Evolutionary conservation across 352 stramenopile species (phyloP).

Genomic region (Phytophthora europaea): DNA sequence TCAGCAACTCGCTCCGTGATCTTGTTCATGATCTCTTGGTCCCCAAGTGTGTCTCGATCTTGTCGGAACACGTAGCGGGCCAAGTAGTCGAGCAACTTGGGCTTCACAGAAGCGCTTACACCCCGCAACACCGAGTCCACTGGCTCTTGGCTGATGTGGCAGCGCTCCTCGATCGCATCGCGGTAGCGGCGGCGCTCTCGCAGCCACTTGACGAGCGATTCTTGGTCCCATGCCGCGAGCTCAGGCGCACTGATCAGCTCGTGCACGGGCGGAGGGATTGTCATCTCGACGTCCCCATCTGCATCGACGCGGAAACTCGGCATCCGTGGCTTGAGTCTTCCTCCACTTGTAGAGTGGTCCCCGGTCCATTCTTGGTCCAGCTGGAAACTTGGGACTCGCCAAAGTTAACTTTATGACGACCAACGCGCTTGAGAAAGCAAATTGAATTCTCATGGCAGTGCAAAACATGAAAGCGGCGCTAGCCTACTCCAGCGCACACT

Average conservation of each 20-base stretch:
- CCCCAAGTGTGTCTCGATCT: not conserved
- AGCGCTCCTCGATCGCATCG: constrained; percentile 2
- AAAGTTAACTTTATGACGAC: not conserved
- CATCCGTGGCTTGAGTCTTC: not conserved
- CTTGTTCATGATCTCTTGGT: not conserved
- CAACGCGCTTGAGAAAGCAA: not conserved
- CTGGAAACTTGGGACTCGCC: not conserved
- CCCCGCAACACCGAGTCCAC: not conserved
- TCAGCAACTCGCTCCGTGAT: not conserved
- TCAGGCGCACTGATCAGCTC: not conserved
- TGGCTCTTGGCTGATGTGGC: not conserved
- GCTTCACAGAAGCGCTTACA: not conserved
- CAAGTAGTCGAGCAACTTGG: constrained; percentile 1
- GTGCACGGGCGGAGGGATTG: not conserved
- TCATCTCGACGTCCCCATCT: not conserved
- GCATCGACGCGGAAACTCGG: not conserved
- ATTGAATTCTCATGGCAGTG: not conserved
- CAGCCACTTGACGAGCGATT: not conserved
- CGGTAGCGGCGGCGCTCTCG: not conserved
- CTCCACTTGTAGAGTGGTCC: not conserved
- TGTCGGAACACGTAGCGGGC: not conserved
- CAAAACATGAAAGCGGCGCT: not conserved
- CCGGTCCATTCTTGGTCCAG: not conserved
- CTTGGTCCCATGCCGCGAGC: not conserved
- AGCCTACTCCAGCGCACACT: not conserved